Evolutionary conservation across 768 basidiomycete genomes (phyloP), one percentile per base, ranked within the genome.

Genomic region (Termitomyces bulborhizus): DNA sequence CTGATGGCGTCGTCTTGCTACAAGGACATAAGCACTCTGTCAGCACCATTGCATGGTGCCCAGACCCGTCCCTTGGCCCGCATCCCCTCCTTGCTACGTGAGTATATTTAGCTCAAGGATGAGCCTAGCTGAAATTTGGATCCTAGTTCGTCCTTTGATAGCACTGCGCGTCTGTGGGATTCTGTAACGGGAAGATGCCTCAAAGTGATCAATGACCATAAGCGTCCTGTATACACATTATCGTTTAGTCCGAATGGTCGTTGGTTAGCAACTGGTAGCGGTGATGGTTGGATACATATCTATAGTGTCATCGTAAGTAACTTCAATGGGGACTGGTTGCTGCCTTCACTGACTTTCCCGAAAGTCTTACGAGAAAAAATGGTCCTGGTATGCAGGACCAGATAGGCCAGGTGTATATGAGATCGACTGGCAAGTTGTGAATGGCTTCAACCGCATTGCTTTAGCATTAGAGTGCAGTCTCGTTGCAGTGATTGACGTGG

Each of bases 101-200:
- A 65, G 82, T 71, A 26, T 50, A 21, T 32, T 48, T 11, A 18
- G 18, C 42, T 48, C 24, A 32, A 18, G 34, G 34, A 24, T 18
- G 46, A 26, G 39, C 5, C 16, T 59, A 21, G 60, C 59, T 18
- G 47, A 45, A 46, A 31, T 36, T 51, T 36, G 36, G 48, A 40
- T 13, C 12, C 3, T 60, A 93, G 89, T 7, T 81, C 85, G 9
- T 90, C 90, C 4, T 92, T 92, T 63, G 93, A 96, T 64, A 73
- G 75, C 13, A 89, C 90, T 1, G 81, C 88, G 4, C 82, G 90
- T 41, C 60, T 96, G 31, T 96, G 93, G 93, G 87, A 94, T 68
- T 81, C 85, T 3, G 77, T 79, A 44, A 86, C 86, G 0, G 91
- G 91, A 29, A 77, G 82, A 43, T 94, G 92, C 65, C 67, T 91